phyloP scores from a whole-genome alignment of 148 eudicot genomes.

The Dysphania ambrosioides region DNA sequence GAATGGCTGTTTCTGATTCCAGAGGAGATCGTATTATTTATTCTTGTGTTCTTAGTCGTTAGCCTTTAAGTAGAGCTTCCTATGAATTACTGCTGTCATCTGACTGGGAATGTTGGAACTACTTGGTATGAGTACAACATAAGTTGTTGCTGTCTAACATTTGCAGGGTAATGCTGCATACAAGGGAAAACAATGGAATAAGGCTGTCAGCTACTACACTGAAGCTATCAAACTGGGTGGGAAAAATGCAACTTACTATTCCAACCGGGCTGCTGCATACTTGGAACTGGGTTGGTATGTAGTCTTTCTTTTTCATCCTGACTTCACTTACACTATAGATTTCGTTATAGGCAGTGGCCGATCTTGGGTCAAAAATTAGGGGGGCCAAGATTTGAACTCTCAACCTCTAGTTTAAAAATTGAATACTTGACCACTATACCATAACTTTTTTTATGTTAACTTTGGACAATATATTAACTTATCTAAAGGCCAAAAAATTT shows the following conservation, averaged over 20 bases:
- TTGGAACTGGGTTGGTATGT: constrained; percentile 72
- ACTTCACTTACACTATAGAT: neutral
- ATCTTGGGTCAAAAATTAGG: no score
- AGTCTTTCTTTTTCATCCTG: neutral
- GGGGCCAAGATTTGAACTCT: no score
- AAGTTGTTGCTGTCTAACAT: constrained; percentile 2
- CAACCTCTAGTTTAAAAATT: no score
- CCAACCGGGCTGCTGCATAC: constrained; percentile 91
- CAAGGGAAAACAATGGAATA: constrained; percentile 72
- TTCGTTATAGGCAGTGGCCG: no score
- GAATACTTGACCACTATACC: no score
- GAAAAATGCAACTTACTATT: constrained; percentile 58
- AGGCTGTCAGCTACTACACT: constrained; percentile 69
- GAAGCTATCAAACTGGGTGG: constrained; percentile 75
- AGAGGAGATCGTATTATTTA: neutral
- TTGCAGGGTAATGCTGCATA: constrained; percentile 82
- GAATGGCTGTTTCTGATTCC: neutral
- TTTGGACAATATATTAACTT: no score
- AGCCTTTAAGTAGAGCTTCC: neutral
- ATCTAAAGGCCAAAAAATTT: no score
- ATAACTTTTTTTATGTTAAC: no score
- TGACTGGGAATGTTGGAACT: neutral
- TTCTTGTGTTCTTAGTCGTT: neutral
- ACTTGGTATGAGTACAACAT: neutral
- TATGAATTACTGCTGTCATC: neutral